Evolutionary conservation across 495 filamentous ascomycete species (phyloP), one percentile per base, ranked within the genome.

Genomic region (Penicillium ucsense): DNA sequence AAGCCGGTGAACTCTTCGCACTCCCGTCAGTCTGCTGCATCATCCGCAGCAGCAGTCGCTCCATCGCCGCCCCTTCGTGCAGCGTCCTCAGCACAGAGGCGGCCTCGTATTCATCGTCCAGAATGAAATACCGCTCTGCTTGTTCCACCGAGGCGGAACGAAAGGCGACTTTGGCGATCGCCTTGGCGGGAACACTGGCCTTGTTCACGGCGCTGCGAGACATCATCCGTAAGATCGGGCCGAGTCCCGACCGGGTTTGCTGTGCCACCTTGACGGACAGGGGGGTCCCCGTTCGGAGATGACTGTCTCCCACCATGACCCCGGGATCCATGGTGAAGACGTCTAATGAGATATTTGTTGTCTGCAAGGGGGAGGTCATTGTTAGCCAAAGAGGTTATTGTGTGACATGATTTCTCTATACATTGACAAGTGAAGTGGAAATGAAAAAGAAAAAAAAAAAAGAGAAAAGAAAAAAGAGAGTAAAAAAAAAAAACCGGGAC

Each of bases 301-400:
- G 57, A 32, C 55, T 63, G 6, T 61, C 50, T 8, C 66, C 64
- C 4, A 60, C 51, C 47, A 70, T 60, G 9, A 50, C 56, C n/a
- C 66, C 65, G n/a, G 65, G 68, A 52, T 70, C 67, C 38, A 72
- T 51, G 3, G 65, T 69, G 55, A 63, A 67, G 46, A 72, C 61
- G 44, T 68, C 66, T 4, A 70, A 61, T 7, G 62, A 53, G 37
- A 72, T 67, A 41, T 61, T 67, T 2, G 55, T 64, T 6, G 59
- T 61, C 67, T 70, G 50, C 7, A 38, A 43, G 28, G 7, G 39
- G 39, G 3, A 28, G 29, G 28, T 31, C 6, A 31, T 34, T 20
- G 46, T 48, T 30, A 48, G 46, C 46, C 36, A 6, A 39, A 10
- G 8, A n/a, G n/a, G 30, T 32, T 20, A 20, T 20, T 2, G 20